These are phyloP conservation scores for Fusarium nodosum DNA, from an alignment of 2,329 filamentous ascomycete genomes.

Conservation along the genomic window DNA sequence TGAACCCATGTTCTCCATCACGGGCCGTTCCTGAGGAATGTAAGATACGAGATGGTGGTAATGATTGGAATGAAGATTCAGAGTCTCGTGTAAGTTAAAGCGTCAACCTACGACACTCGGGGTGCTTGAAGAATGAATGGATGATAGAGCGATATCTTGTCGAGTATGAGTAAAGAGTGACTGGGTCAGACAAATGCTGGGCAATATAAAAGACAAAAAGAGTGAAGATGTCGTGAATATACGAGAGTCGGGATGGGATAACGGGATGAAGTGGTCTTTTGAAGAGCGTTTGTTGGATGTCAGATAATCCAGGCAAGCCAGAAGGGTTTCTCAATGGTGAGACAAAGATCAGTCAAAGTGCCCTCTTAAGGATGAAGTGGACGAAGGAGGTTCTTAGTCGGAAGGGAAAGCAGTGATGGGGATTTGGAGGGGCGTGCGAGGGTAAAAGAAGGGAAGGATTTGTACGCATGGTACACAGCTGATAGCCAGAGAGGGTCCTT, in stretches of 20 bases:
- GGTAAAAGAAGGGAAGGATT: constrained; percentile 56
- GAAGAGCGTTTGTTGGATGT: constrained; percentile 42
- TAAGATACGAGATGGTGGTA: constrained; percentile 24
- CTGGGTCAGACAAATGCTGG: constrained; percentile 33
- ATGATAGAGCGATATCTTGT: constrained; percentile 25
- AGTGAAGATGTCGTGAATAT: constrained; percentile 42
- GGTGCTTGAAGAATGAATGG: constrained; percentile 29
- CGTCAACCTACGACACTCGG: constrained; percentile 14
- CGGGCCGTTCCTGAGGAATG: constrained; percentile 33
- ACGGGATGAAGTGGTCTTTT: constrained; percentile 50
- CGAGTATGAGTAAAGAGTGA: constrained; percentile 43
- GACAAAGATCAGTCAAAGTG: constrained; percentile 52
- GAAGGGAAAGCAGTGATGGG: constrained; percentile 48
- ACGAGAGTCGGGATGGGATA: constrained; percentile 20
- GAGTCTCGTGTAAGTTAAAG: constrained; percentile 25
- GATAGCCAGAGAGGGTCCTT: constrained; percentile 36
- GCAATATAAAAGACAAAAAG: constrained; percentile 38
- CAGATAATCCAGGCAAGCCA: constrained; percentile 50
- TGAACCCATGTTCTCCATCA: constrained; percentile 53
- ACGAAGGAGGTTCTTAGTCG: constrained; percentile 52
- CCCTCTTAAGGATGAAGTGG: constrained; percentile 53
- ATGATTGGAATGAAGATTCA: constrained; percentile 39
- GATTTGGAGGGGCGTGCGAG: constrained; percentile 53
- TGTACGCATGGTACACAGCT: constrained; percentile 42
- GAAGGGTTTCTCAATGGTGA: constrained; percentile 52